Base-by-base conservation (phyloP, 163 green algal species). In the Chlorella variabilis region DNA sequence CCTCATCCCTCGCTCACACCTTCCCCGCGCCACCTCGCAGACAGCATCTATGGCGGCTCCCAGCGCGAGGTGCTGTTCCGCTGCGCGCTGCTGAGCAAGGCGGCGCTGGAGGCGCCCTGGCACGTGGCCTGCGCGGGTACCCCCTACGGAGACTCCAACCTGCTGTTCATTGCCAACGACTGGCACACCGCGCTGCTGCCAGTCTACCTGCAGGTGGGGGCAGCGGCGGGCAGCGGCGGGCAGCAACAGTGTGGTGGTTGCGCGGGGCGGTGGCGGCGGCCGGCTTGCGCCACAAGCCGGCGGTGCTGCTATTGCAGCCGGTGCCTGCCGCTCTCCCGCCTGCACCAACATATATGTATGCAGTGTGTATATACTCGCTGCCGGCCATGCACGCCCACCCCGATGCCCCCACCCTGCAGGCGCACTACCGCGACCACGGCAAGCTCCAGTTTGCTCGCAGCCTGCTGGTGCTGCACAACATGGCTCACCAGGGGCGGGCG, bases 81-180 rank as follows among this genome's bases (percentile, higher is more conserved):
- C 31, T 96, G 91, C 78, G 91, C 94, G 27, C 86, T 98, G 84
- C 91, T 98, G 61, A 94, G 89, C 91, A 98, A 98, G 85, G 90
- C 91, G 1, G 91, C 91, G 25, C 86, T 96, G 58, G 92, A 96
- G 90, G 88, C 91, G n/a, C 86, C 94, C 6, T 98, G 94, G 93
- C 87, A 95, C 33, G 95, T 99, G 73, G 93, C 94, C 17, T 98
- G 94, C 81, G 76, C 45, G 33, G 93, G 93, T 18, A 95, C 42
- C n/a, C n/a, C 39, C 1, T 99, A 98, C 81, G 96, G 96, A 25
- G 95, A 98, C 76, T 88, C 91, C 83, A 98, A 98, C 90, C 90
- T 97, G n/a, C 85, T 97, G 41, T 98, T 98, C 79, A 78, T 98
- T n/a, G 96, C 96, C 82, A 98, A 98, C 83, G 96, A 99, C 88